These are phyloP conservation scores for Ballota nigra DNA, from an alignment of 257 asterid genomes.

Conservation along the genomic window DNA sequence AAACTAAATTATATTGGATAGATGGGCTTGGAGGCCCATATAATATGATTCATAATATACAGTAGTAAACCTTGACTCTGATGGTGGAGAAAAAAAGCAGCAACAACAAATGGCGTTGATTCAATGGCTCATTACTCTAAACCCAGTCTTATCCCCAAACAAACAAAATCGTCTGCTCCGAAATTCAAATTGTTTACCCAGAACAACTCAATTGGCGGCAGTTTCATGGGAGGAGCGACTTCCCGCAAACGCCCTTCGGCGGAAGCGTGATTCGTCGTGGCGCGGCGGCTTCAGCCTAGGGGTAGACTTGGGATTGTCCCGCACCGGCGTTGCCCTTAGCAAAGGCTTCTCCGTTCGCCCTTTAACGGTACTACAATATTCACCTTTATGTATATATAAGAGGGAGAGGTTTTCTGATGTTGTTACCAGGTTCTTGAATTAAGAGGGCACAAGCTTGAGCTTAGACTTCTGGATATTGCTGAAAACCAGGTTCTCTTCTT, in stretches of 20 bases:
- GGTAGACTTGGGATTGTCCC: slow-evolving; percentile 74
- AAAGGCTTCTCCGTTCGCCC: slow-evolving; percentile 86
- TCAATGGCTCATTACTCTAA: slow-evolving; percentile 7
- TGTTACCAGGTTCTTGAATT: slow-evolving; percentile 65
- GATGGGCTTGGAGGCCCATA: too few relatives aligned
- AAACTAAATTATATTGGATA: too few relatives aligned
- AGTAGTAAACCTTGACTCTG: too few relatives aligned
- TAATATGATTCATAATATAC: too few relatives aligned
- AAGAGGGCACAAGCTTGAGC: slow-evolving; percentile 83
- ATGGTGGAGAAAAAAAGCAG: too few relatives aligned
- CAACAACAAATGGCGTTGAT: too few relatives aligned
- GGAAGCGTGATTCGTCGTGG: slow-evolving; percentile 57
- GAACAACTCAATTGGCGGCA: not conserved
- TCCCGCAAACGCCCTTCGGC: slow-evolving; percentile 68
- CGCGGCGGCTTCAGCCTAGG: slow-evolving; percentile 39
- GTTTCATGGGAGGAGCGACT: slow-evolving; percentile 49
- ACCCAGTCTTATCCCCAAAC: slow-evolving; percentile 28
- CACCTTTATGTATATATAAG: not conserved
- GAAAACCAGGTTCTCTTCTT: slow-evolving; percentile 48
- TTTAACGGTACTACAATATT: slow-evolving; percentile 43
- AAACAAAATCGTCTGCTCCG: slow-evolving; percentile 10
- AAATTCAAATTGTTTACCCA: not conserved
- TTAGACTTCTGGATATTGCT: slow-evolving; percentile 70
- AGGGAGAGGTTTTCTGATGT: slow-evolving; percentile 4
- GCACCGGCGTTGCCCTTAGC: slow-evolving; percentile 84